Percentiles rank a stretch among this genome's conserved stretches.
Evolutionary conservation across 75 land plant species (phyloP).

Genomic region (Selaginella moellendorffii): DNA sequence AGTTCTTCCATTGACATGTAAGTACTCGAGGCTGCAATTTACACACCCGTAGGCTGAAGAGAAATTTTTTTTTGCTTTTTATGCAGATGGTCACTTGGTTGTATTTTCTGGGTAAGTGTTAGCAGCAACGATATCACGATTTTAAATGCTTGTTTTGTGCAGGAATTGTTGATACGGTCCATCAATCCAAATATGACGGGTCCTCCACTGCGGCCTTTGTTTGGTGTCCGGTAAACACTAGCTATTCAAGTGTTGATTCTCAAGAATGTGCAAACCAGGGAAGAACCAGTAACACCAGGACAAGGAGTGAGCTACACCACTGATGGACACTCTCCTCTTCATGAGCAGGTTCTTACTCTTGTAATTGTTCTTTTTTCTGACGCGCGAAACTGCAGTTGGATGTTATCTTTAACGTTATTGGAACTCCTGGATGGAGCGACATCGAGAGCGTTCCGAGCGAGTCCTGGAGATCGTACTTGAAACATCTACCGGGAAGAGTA

Average conservation of each 20-base stretch:
- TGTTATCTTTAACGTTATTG: constrained; percentile 31
- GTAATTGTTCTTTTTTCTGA: background rate
- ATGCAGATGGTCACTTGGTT: constrained; percentile 30
- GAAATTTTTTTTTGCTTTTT: background rate
- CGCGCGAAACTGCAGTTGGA: constrained; percentile 18
- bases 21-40: constrained; percentile 8
- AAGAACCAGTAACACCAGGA: constrained; percentile 21
- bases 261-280: constrained; percentile 10
- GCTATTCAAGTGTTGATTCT: too few relatives aligned
- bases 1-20: constrained; percentile 31
- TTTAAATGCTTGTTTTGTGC: constrained; percentile 5
- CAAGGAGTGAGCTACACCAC: constrained; percentile 13
- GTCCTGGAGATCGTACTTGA: constrained; percentile 24
- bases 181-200: constrained; percentile 11
- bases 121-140: background rate
- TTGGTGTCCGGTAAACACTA: constrained; percentile 29
- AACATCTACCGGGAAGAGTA: constrained; percentile 28
- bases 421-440: constrained; percentile 33
- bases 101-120: constrained; percentile 27
- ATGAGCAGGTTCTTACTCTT: constrained; percentile 16
- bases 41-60: too few relatives aligned
- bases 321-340: constrained; percentile 16
- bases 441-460: constrained; percentile 30
- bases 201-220: constrained; percentile 15
- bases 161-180: constrained; percentile 23